Evolutionary conservation across 352 stramenopile species (phyloP), one percentile per base, ranked within the genome.

Genomic region (Phytophthora hibernalis): DNA sequence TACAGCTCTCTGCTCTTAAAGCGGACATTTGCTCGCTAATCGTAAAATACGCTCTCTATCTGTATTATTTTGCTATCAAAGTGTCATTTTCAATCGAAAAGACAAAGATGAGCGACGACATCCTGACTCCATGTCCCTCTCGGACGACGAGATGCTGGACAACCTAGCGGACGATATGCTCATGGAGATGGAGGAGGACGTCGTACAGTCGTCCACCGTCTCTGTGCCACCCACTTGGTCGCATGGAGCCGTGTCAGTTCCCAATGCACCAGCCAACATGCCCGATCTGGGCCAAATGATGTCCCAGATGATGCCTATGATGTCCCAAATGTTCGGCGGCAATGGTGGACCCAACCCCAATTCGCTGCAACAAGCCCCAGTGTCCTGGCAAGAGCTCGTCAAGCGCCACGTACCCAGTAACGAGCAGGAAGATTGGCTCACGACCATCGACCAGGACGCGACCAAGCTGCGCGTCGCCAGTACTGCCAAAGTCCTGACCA

Each of bases 301-400:
- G 84, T 82, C 77, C 18, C 84, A 95, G 60, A 95, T 95, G 87
- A 94, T 94, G 85, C 85, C 83, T 20, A 91, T 94, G 85, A 91
- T 92, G 83, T 90, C 82, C 30, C 83, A 91, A 70, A 91, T 95
- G 76, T 83, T 95, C 21, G 80, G 83, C 48, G 54, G 33, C 16
- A 71, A 60, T 45, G 70, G 53, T 18, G 62, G 64, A 21, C 43
- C 45, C 45, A 80, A 79, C 53, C 54, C 67, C 11, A 65, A 58
- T 20, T 64, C 74, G 31, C 28, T 80, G 24, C 76, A 82, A 62
- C 75, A 62, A 50, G 48, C 59, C 7, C 64, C 65, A 59, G 68
- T 80, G 12, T 76, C 83, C 50, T 91, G 83, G 85, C 79, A 92
- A 54, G 87, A 95, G 44, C 66, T 92, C 11, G 76, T 95, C 42